Evolutionary conservation across 1,139 yeast genomes (phyloP).

Genomic region (Zygosaccharomyces sapae): DNA sequence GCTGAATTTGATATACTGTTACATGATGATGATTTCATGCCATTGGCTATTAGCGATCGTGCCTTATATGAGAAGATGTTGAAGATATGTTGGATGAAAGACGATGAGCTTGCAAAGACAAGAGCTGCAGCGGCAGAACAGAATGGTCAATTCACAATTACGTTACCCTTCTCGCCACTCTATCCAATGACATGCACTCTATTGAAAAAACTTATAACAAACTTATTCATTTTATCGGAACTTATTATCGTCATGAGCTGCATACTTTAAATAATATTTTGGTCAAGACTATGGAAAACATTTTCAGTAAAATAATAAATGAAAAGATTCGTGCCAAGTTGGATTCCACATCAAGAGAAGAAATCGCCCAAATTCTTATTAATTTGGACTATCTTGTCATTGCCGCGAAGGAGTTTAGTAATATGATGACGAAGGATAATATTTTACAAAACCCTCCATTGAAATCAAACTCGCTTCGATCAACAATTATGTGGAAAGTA

Average conservation of each 20-base stretch:
- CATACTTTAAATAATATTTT: conserved; percentile 47
- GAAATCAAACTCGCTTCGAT: conserved; percentile 59
- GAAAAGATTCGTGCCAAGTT: conserved; percentile 62
- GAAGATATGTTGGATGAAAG: conserved; percentile 66
- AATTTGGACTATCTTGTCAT: conserved; percentile 79
- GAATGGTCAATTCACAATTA: conserved; percentile 53
- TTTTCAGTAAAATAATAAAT: conserved; percentile 68
- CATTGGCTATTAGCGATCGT: conserved; percentile 61
- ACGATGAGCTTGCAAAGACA: conserved; percentile 40
- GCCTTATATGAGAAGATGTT: conserved; percentile 60
- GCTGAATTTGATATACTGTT: conserved; percentile 59
- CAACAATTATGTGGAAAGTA: conserved; percentile 52
- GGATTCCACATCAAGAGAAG: conserved; percentile 75
- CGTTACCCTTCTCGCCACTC: conserved; percentile 82
- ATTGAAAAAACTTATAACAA: conserved; percentile 62
- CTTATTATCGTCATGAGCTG: conserved; percentile 52
- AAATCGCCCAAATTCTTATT: conserved; percentile 81
- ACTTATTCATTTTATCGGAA: conserved; percentile 59
- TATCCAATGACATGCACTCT: conserved; percentile 83
- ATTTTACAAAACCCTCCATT: conserved; percentile 45
- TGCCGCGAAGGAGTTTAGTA: conserved; percentile 46
- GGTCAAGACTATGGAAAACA: conserved; percentile 61
- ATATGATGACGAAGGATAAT: conserved; percentile 41
- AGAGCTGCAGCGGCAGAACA: conserved; percentile 39
- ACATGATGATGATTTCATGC: conserved; percentile 84